phyloP scores from a whole-genome alignment of 169 alveolate genomes.

The Plasmodium vinckei region DNA sequence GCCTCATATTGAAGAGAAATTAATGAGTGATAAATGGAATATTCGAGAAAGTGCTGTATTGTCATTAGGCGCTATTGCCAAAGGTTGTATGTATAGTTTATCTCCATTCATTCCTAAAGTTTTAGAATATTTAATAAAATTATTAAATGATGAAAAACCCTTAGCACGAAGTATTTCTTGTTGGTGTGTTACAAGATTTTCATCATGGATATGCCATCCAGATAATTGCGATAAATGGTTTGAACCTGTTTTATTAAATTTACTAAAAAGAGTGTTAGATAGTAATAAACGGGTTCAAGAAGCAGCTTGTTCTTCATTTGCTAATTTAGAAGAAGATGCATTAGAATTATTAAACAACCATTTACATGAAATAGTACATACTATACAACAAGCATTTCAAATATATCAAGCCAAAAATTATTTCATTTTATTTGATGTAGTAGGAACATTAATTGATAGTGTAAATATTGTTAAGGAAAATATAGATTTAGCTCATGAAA shows the following conservation, averaged over 20 bases:
- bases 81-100: slow-evolving; percentile 88
- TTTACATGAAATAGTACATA: slow-evolving; percentile 82
- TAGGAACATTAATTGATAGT: slow-evolving; percentile 85
- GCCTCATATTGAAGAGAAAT: slow-evolving; percentile 87
- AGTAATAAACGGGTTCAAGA: slow-evolving; percentile 94
- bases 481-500: slow-evolving; percentile 69
- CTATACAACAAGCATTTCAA: slow-evolving; percentile 85
- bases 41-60: slow-evolving; percentile 91
- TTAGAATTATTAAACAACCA: slow-evolving; percentile 81
- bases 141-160: slow-evolving; percentile 88
- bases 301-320: slow-evolving; percentile 94
- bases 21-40: slow-evolving; percentile 91
- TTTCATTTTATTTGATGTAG: slow-evolving; percentile 88
- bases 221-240: slow-evolving; percentile 78
- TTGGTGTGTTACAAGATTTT: slow-evolving; percentile 92
- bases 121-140: slow-evolving; percentile 83
- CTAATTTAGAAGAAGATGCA: slow-evolving; percentile 90
- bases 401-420: slow-evolving; percentile 87
- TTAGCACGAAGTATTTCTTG: slow-evolving; percentile 92
- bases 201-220: slow-evolving; percentile 87
- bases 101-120: slow-evolving; percentile 90
- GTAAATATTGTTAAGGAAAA: slow-evolving; percentile 76
- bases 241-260: slow-evolving; percentile 76
- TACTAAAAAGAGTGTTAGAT: slow-evolving; percentile 88
- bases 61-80: slow-evolving; percentile 93